Conservation (phyloP, 2,329 filamentous ascomycete species). For the Rutstroemia sydowiana region DNA sequence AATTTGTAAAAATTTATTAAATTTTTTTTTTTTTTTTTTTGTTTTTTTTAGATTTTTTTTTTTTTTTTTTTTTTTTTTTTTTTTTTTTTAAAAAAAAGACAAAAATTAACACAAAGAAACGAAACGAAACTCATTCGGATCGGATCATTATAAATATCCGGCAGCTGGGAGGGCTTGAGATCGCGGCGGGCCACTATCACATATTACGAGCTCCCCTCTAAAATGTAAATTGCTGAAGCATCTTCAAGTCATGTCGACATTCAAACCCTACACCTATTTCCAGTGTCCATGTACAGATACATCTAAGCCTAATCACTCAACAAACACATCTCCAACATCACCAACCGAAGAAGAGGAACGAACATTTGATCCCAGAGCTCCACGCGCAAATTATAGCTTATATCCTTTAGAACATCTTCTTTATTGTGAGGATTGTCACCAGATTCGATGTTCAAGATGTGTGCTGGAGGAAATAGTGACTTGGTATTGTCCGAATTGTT, state of each 20-base stretch:
- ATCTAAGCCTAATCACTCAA: constrained; percentile 28
- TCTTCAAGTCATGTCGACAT: constrained; percentile 37
- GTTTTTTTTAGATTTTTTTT: too few relatives aligned
- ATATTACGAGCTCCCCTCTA: background rate
- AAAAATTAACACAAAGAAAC: too few relatives aligned
- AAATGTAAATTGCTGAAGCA: background rate
- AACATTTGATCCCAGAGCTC: constrained; percentile 78
- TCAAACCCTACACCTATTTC: constrained; percentile 57
- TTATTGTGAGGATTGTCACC: constrained; percentile 95
- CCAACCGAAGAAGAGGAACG: constrained; percentile 60
- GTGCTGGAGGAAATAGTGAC: constrained; percentile 89
- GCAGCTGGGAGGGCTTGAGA: too few relatives aligned
- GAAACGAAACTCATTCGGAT: too few relatives aligned
- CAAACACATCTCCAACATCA: constrained; percentile 29
- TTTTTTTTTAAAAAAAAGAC: too few relatives aligned
- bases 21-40: too few relatives aligned
- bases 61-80: too few relatives aligned
- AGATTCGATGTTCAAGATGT: constrained; percentile 89
- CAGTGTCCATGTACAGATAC: constrained; percentile 57
- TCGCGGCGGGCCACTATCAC: background rate
- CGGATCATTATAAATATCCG: too few relatives aligned
- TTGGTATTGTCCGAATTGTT: constrained; percentile 89
- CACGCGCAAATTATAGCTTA: constrained; percentile 82
- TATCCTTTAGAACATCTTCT: constrained; percentile 90
- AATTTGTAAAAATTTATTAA: too few relatives aligned